Base-by-base conservation (phyloP, 1,284 basidiomycete species). In the Testicularia cyperi region DNA sequence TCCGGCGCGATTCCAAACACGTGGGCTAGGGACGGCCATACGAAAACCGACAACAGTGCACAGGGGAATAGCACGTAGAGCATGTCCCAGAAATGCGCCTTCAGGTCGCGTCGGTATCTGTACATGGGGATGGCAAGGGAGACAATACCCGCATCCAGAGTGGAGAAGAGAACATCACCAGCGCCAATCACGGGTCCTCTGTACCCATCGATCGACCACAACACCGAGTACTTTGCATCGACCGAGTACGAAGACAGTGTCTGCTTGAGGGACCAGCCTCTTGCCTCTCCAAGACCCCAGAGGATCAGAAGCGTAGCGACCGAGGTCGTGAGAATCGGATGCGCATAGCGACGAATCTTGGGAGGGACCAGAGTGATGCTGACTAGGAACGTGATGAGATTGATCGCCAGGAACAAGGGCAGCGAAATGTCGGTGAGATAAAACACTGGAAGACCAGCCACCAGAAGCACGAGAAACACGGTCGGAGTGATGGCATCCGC, bases 51-150 rank as follows among this genome's bases (percentile, higher is more conserved):
- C 2, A 72, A 44, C 31, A 55, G 19, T 6, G 49, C 43, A 21
- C 61, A 68, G 12, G 68, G 68, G 7, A 60, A 13, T 3, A 72
- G 48, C 9, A 61, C 61, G 4, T 44, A 19, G 10, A 72, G 22
- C 49, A 72, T 68, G 10, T 57, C 48, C 1, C 27, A 18, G 7
- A 70, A 37, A 23, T 65, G 58, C 4, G 44, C 31, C 38, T 44
- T 41, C 8, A 72, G 39, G 35, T 72, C 70, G 31, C 54, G 38
- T 5, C 67, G 35, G 31, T 72, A 72, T 2, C 70, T 48, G 20
- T 72, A 72, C 65, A 70, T 67, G 4, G 68, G 68, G 2, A 72
- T 60, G 2, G 65, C 68, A 10, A 72, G 44, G 6, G 63, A 51
- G 1, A 72, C 68, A 24, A 72, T 68, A 0, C 68, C 70, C 10